phyloP scores from a whole-genome alignment of 441 rosid genomes.

The Eruca vesicaria region DNA sequence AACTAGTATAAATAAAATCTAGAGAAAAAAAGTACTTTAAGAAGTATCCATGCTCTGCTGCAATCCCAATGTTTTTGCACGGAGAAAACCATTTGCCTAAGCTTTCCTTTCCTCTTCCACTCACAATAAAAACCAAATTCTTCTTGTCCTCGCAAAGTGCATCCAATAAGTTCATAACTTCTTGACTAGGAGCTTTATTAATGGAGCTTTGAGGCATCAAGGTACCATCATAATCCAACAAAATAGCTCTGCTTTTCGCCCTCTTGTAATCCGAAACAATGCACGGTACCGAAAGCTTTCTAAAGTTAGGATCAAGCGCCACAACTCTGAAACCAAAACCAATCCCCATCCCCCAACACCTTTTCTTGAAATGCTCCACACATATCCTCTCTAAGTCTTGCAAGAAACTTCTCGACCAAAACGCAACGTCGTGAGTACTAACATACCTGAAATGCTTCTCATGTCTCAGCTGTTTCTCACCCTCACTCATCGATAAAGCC shows the following conservation, averaged over 20 bases:
- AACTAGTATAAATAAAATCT: neutral
- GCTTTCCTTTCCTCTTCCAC: slow-evolving; percentile 52
- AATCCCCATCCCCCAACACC: slow-evolving; percentile 53
- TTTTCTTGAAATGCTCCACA: slow-evolving; percentile 45
- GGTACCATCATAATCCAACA: slow-evolving; percentile 56
- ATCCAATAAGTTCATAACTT: slow-evolving; percentile 39
- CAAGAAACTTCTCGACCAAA: slow-evolving; percentile 55
- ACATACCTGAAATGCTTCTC: slow-evolving; percentile 43
- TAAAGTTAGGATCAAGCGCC: slow-evolving; percentile 48
- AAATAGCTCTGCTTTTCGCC: slow-evolving; percentile 46
- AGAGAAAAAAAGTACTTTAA: slow-evolving; percentile 33
- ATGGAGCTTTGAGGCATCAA: slow-evolving; percentile 49
- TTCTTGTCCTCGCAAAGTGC: slow-evolving; percentile 43
- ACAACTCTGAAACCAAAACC: slow-evolving; percentile 49
- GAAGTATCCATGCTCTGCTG: slow-evolving; percentile 56
- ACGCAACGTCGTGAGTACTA: slow-evolving; percentile 48
- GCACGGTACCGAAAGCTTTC: slow-evolving; percentile 43
- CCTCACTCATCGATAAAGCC: slow-evolving; percentile 38
- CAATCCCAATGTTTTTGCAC: slow-evolving; percentile 47
- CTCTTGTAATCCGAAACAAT: slow-evolving; percentile 47
- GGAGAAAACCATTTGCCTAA: slow-evolving; percentile 43
- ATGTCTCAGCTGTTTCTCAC: slow-evolving; percentile 44
- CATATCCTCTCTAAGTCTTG: slow-evolving; percentile 54
- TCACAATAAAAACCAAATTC: slow-evolving; percentile 46
- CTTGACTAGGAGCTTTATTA: slow-evolving; percentile 42